A percentile compares a stretch with the other conserved stretches of the same genome.
Evolutionary conservation across 2,329 filamentous ascomycete genomes (phyloP).

Genomic region (Raffaelea arxii): DNA sequence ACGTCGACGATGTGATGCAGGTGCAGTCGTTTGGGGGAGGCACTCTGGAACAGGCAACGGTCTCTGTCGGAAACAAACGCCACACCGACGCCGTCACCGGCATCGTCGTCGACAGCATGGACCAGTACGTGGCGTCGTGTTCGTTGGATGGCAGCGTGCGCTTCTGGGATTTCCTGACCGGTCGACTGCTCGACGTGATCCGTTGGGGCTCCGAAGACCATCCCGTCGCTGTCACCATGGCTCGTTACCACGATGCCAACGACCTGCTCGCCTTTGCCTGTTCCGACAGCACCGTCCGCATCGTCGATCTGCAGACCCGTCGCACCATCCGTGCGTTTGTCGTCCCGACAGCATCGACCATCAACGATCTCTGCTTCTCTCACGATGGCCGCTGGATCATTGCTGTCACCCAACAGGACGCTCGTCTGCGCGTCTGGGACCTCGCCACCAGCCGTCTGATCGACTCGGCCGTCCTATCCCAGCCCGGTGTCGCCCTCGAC

Average conservation of each 20-base stretch:
- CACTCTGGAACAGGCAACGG: background rate
- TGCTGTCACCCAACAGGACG: slow-evolving; percentile 74
- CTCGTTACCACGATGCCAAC: slow-evolving; percentile 72
- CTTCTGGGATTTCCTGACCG: slow-evolving; percentile 94
- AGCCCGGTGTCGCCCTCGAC: slow-evolving; percentile 70
- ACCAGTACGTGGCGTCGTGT: slow-evolving; percentile 76
- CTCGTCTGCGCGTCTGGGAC: slow-evolving; percentile 82
- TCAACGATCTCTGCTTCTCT: slow-evolving; percentile 83
- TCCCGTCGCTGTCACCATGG: slow-evolving; percentile 63
- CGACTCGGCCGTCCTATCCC: slow-evolving; percentile 74
- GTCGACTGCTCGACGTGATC: slow-evolving; percentile 68
- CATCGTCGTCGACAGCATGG: slow-evolving; percentile 79
- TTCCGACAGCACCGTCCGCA: slow-evolving; percentile 76
- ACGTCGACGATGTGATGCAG: slow-evolving; percentile 42
- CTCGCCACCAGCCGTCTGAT: slow-evolving; percentile 91
- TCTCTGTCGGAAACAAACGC: slow-evolving; percentile 34
- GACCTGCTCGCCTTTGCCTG: slow-evolving; percentile 84
- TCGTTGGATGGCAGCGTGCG: slow-evolving; percentile 87
- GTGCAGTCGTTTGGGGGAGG: slow-evolving; percentile 33
- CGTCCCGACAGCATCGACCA: slow-evolving; percentile 37
- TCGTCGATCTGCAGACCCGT: slow-evolving; percentile 84
- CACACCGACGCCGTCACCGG: slow-evolving; percentile 80
- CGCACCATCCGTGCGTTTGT: slow-evolving; percentile 89
- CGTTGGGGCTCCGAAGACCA: slow-evolving; percentile 75
- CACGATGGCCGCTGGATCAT: slow-evolving; percentile 91